Evolutionary conservation across 768 basidiomycete genomes (phyloP).

Genomic region (Pleurotus eryngii): DNA sequence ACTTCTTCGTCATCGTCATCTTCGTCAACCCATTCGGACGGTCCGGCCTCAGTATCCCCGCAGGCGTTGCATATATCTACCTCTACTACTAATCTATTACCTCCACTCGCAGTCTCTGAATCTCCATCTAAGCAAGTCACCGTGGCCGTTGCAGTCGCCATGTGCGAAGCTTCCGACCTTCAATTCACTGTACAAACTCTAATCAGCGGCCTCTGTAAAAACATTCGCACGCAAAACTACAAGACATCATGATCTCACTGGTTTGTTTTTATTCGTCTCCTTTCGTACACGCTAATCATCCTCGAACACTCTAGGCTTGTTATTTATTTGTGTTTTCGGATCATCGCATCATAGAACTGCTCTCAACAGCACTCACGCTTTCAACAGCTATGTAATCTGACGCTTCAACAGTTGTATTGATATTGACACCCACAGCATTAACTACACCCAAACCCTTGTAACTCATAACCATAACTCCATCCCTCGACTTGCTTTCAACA

Average conservation of each 20-base stretch:
- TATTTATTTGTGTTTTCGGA: constrained; percentile 1
- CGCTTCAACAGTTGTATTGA: constrained; percentile 8
- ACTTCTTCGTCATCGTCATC: neutral
- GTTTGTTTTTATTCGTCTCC: neutral
- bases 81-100: constrained; percentile 6
- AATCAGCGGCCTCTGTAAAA: constrained; percentile 8
- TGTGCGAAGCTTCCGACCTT: constrained; percentile 5
- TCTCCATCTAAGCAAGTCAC: constrained; percentile 4
- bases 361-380: constrained; percentile 9
- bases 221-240: neutral
- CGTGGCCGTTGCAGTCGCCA: constrained; percentile 7
- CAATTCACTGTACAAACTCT: constrained; percentile 9
- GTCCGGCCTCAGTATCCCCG: neutral
- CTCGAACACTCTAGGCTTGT: neutral
- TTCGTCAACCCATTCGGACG: neutral
- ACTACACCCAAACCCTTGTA: neutral
- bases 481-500: neutral
- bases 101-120: neutral
- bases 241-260: neutral
- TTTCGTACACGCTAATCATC: neutral
- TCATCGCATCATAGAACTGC: constrained; percentile 7
- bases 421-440: constrained; percentile 8
- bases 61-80: neutral
- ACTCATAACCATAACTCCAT: neutral
- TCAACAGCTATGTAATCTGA: constrained; percentile 9